Conservation (phyloP, 768 basidiomycete genomes). For the Mycena kentingensis region DNA sequence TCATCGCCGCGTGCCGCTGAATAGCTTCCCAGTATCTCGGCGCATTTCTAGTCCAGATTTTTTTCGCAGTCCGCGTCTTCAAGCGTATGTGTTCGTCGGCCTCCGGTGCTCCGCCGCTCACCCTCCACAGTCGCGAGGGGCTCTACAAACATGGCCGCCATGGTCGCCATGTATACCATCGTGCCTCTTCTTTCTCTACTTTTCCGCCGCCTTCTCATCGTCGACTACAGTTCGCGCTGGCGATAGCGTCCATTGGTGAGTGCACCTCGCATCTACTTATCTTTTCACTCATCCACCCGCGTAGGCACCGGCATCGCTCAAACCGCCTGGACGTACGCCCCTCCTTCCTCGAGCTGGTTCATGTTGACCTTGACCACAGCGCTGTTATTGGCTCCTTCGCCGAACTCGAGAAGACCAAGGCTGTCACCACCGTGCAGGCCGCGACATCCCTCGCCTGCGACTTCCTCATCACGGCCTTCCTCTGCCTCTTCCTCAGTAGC, state of each 20-base stretch:
- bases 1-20: neutral
- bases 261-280: too few relatives aligned
- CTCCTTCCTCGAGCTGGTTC: constrained; percentile 6
- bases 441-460: constrained; percentile 14
- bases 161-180: neutral
- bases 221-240: neutral
- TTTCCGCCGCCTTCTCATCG: neutral
- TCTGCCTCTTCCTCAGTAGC: constrained; percentile 10
- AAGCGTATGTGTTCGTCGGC: neutral
- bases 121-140: too few relatives aligned
- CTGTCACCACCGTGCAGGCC: constrained; percentile 15
- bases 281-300: too few relatives aligned
- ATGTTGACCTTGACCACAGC: neutral
- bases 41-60: constrained; percentile 15
- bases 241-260: neutral
- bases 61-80: constrained; percentile 9
- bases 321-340: constrained; percentile 5
- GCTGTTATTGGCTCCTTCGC: too few relatives aligned
- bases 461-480: constrained; percentile 13
- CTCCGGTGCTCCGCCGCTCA: too few relatives aligned
- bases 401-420: too few relatives aligned
- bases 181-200: neutral
- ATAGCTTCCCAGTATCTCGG: constrained; percentile 8
- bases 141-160: neutral
- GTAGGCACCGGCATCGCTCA: constrained; percentile 14